Base-by-base conservation (phyloP, 2,329 filamentous ascomycete genomes). In the Fusarium sarcochroum region DNA sequence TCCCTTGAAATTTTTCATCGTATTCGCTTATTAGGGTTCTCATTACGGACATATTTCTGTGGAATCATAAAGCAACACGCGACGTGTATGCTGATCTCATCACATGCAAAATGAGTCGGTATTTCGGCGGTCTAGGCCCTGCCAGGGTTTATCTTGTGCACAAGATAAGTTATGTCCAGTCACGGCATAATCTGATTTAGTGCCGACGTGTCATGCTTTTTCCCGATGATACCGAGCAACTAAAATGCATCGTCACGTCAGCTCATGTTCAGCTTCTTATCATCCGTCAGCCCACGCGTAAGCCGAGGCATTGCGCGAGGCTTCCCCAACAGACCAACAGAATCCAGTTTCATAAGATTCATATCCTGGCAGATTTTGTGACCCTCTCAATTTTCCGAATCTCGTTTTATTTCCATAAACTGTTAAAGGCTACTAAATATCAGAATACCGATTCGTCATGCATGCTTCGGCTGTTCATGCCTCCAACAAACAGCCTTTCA, bases 101-200 rank as follows among this genome's bases (percentile, higher is more conserved):
- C 60, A 63, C 60, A 63, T 63, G 60, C 58, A 38, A 63, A 38
- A 27, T 6, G 11, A 18, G 17, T 20, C 21, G n/a, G 38, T 37
- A 20, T n/a, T 25, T n/a, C 48, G 18, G 32, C 42, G 32, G 32
- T 18, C 32, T 38, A 25, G 41, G 18, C 25, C 56, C n/a, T 18
- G 18, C n/a, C 18, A 15, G 34, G 18, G 27, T 30, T 13, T 13
- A 25, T 20, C 34, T 10, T 37, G 11, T 18, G 30, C 15, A 15
- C n/a, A 8, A 6, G 10, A 48, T 32, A 10, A 4, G 7, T 41
- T 30, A 13, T 48, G 32, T 14, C 21, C 38, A 45, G 45, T 49
- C 42, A 45, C 21, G 50, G 23, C 37, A 7, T 21, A 20, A 30
- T 30, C 3, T 13, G 27, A 38, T 48, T 47, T 34, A 34, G n/a